phyloP scores from a whole-genome alignment of 148 eudicot species.

The Limonium bicolor region DNA sequence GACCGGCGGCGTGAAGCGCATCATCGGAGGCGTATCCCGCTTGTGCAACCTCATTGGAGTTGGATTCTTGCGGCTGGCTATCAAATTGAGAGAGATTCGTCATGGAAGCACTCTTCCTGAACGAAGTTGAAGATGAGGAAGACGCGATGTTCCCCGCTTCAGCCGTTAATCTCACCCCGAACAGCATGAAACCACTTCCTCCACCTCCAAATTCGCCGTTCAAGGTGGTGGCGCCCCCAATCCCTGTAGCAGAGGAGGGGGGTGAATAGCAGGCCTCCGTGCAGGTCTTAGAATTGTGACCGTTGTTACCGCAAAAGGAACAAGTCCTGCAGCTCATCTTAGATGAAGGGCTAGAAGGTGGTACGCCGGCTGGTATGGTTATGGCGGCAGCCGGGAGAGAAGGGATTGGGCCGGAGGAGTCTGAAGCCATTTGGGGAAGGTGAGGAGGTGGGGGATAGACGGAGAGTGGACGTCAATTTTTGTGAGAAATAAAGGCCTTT shows the following conservation, averaged over 20 bases:
- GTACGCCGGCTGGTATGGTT: not conserved
- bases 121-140: conserved; percentile 10
- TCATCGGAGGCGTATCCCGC: conserved; percentile 77
- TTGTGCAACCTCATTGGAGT: conserved; percentile 12
- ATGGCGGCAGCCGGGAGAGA: not conserved
- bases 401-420: conserved; percentile 2
- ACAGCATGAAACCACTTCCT: conserved; percentile 30
- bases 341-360: conserved; percentile 2
- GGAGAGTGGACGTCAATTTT: not conserved
- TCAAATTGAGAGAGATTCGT: conserved; percentile 59
- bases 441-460: not conserved
- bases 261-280: too few species aligned
- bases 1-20: conserved; percentile 46
- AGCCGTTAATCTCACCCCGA: conserved; percentile 34
- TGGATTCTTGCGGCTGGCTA: conserved; percentile 19
- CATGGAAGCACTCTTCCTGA: conserved; percentile 64
- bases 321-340: conserved; percentile 16
- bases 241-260: not conserved
- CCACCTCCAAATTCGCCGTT: too few species aligned
- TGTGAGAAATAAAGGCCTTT: conserved; percentile 2
- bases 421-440: not conserved
- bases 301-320: conserved; percentile 30
- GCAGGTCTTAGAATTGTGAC: conserved; percentile 34
- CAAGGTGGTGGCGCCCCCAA: not conserved
- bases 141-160: not conserved